These are phyloP conservation scores for Lotmaria passim DNA, from an alignment of 208 protist genomes.

Conservation along the genomic window DNA sequence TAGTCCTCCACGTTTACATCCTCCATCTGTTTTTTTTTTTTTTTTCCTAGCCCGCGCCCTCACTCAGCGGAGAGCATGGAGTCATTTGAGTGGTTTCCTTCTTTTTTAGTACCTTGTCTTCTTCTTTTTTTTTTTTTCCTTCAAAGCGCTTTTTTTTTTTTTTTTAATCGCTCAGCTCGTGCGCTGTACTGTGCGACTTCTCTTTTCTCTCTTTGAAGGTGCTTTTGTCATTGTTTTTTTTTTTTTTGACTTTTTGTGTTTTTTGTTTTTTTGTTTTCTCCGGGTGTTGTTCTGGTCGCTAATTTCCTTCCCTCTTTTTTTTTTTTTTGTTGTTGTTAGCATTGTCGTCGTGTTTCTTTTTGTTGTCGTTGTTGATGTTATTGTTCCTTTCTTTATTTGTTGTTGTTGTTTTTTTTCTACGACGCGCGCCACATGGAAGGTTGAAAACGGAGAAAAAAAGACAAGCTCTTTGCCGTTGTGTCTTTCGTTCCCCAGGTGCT, in stretches of 20 bases:
- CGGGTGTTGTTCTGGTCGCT: neutral
- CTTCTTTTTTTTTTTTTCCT: no score
- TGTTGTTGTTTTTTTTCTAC: neutral
- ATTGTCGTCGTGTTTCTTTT: neutral
- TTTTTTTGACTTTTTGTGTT: neutral
- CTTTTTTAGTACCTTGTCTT: no score
- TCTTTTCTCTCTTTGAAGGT: neutral
- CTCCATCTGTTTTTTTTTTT: no score
- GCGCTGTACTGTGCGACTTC: neutral
- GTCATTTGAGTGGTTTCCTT: no score
- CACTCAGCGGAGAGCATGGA: no score
- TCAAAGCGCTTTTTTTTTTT: neutral
- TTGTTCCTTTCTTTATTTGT: neutral
- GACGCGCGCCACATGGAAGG: no score
- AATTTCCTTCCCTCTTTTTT: neutral
- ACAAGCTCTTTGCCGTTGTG: no score
- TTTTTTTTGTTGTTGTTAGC: neutral
- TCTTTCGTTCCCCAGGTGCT: no score
- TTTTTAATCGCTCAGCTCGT: neutral
- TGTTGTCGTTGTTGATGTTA: constrained; percentile 2
- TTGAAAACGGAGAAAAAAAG: no score
- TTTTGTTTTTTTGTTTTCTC: neutral
- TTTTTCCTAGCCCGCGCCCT: no score
- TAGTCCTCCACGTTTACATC: no score
- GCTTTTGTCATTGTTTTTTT: neutral